phyloP scores from a whole-genome alignment of 2,329 filamentous ascomycete genomes.

The Penicillium thymicola region DNA sequence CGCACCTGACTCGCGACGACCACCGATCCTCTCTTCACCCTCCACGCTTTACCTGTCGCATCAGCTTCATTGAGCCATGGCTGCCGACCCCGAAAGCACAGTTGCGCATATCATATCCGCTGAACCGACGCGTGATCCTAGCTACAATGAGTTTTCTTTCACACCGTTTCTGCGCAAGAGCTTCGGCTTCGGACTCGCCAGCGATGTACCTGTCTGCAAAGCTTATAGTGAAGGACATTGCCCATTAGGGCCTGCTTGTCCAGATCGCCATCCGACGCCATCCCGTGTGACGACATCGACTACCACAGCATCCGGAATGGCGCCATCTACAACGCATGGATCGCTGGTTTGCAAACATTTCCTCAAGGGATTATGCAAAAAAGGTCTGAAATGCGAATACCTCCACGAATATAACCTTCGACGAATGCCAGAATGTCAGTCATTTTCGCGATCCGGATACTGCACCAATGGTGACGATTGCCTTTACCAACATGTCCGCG shows the following conservation, averaged over 20 bases:
- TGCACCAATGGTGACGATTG: constrained; percentile 98
- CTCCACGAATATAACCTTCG: constrained; percentile 97
- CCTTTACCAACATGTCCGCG: constrained; percentile 85
- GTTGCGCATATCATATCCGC: constrained; percentile 37
- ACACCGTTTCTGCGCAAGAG: constrained; percentile 77
- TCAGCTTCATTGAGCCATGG: constrained; percentile 22
- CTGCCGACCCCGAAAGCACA: constrained; percentile 32
- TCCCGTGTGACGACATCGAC: constrained; percentile 44
- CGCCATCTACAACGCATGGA: constrained; percentile 41
- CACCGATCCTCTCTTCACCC: background rate
- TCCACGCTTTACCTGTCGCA: background rate
- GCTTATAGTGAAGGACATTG: constrained; percentile 84
- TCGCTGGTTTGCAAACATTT: constrained; percentile 97
- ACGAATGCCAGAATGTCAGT: constrained; percentile 98
- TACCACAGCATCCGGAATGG: constrained; percentile 42
- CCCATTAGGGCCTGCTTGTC: constrained; percentile 76
- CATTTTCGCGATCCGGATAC: constrained; percentile 88
- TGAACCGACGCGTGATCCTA: constrained; percentile 35
- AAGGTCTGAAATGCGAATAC: constrained; percentile 95
- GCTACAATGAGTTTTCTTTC: constrained; percentile 73
- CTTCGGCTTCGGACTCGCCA: constrained; percentile 78
- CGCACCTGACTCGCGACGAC: background rate
- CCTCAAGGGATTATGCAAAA: constrained; percentile 95
- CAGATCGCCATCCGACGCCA: constrained; percentile 70
- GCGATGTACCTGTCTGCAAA: constrained; percentile 77